Conservation (phyloP, 73 alveolate genomes). For the Stentor coeruleus region DNA sequence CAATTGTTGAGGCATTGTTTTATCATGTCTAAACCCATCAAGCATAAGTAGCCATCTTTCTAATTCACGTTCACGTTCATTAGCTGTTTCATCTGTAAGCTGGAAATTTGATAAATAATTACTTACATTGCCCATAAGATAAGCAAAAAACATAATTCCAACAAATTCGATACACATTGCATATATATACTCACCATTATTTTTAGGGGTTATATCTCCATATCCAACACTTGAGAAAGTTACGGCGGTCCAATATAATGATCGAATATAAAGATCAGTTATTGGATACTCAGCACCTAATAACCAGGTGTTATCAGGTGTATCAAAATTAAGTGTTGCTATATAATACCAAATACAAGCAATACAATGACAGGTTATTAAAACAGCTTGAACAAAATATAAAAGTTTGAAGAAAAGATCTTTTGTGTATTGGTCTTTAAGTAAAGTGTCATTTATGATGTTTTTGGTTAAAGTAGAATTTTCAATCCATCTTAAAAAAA, state of each 20-base stretch:
- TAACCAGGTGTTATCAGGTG: neutral
- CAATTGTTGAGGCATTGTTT: neutral
- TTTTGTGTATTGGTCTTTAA: neutral
- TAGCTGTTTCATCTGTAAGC: neutral
- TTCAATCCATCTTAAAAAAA: slow-evolving; percentile 4
- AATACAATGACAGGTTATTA: neutral
- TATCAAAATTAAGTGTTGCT: neutral
- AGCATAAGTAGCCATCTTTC: slow-evolving; percentile 12
- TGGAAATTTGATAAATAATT: neutral
- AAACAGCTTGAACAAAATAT: neutral
- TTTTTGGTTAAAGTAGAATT: neutral
- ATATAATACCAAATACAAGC: slow-evolving; percentile 19
- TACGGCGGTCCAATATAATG: slow-evolving; percentile 7
- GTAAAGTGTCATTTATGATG: neutral
- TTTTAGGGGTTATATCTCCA: slow-evolving; percentile 1
- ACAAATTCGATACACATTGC: neutral
- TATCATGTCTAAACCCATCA: neutral
- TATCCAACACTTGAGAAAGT: neutral
- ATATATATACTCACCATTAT: neutral
- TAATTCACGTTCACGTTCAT: neutral
- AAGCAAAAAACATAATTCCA: slow-evolving; percentile 14
- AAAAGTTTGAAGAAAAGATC: neutral
- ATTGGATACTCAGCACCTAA: neutral
- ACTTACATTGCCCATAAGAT: slow-evolving; percentile 9
- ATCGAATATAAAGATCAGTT: neutral